phyloP scores from a whole-genome alignment of 2,329 filamentous ascomycete genomes.

The Diplodia mutila region DNA sequence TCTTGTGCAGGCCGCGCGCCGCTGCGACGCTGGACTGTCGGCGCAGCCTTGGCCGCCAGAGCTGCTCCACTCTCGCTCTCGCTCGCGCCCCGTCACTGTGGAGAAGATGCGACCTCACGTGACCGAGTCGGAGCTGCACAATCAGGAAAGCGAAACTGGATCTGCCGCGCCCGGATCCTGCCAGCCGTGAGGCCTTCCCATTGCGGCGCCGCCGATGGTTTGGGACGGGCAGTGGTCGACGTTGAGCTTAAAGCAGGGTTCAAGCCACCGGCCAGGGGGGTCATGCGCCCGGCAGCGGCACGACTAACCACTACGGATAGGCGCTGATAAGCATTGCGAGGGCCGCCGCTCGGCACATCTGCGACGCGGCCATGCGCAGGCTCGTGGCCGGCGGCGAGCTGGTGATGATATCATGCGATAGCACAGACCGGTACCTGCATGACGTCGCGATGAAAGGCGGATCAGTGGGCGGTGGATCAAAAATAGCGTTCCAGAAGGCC shows the following conservation, averaged over 20 bases:
- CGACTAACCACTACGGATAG: background rate
- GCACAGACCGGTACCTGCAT: background rate
- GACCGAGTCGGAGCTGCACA: background rate
- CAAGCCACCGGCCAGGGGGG: background rate
- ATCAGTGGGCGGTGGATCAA: constrained; percentile 2
- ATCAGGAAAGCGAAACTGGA: background rate
- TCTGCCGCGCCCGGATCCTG: background rate
- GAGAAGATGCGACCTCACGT: background rate
- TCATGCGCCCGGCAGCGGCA: background rate
- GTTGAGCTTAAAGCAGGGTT: constrained; percentile 1
- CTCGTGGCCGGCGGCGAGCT: background rate
- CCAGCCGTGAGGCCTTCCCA: background rate
- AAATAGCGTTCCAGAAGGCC: background rate
- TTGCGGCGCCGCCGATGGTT: background rate
- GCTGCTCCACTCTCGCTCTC: constrained; percentile 4
- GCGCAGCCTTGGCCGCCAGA: background rate
- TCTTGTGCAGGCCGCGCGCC: background rate
- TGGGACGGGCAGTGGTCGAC: background rate
- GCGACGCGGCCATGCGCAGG: background rate
- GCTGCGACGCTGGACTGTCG: background rate
- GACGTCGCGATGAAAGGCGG: background rate
- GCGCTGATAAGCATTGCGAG: background rate
- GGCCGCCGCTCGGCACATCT: background rate
- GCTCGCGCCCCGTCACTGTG: background rate
- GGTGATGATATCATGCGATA: background rate